These are phyloP conservation scores for Domatiomyces globalis DNA, from an alignment of 2,329 filamentous ascomycete species.

Conservation along the genomic window DNA sequence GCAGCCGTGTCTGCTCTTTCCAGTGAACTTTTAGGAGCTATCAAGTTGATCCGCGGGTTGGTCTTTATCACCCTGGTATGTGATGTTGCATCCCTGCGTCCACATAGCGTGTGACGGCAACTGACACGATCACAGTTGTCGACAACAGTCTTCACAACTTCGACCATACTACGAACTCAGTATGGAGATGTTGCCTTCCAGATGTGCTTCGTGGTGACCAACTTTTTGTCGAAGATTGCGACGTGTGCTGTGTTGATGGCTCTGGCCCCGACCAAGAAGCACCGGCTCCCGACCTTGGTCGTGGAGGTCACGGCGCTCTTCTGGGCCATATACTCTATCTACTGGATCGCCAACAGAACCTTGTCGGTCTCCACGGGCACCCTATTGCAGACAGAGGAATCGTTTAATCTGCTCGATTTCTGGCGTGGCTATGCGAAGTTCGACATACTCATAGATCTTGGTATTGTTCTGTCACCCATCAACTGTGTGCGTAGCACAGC, in stretches of 20 bases:
- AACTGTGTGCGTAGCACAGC: background rate
- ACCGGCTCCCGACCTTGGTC: background rate
- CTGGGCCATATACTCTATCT: background rate
- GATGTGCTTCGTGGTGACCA: background rate
- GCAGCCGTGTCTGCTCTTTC: background rate
- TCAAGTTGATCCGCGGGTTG: background rate
- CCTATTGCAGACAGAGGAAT: background rate
- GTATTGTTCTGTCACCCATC: background rate
- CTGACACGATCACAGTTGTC: background rate
- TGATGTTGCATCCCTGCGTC: background rate
- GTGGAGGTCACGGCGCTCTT: background rate
- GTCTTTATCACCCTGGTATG: background rate
- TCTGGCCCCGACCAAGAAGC: background rate
- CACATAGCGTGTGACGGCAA: background rate
- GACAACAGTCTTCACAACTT: background rate
- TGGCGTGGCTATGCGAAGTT: background rate
- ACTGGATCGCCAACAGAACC: background rate
- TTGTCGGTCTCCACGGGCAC: no score
- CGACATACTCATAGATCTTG: background rate
- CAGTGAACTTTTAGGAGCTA: background rate
- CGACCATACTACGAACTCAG: background rate
- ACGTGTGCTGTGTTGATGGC: background rate
- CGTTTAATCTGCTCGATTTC: background rate
- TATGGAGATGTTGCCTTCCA: background rate
- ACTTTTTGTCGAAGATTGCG: background rate